phyloP scores from a whole-genome alignment of 2,329 filamentous ascomycete species.

The Paracamarosporium sp. region DNA sequence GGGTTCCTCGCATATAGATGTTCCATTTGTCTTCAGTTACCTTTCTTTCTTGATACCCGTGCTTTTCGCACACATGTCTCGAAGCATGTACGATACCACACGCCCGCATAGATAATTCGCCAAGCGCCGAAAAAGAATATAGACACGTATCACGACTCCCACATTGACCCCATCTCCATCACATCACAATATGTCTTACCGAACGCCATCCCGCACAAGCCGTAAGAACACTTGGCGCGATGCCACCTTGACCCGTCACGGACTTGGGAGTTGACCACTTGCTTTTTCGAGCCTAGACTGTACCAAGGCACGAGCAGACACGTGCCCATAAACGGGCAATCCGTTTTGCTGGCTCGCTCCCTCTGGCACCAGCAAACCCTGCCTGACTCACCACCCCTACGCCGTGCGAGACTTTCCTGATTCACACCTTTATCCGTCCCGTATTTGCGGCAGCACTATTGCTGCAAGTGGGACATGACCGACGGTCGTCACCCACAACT shows the following conservation, averaged over 20 bases:
- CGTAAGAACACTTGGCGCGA: not conserved
- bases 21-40: constrained; percentile 3
- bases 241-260: not conserved
- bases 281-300: not conserved
- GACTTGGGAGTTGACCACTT: not conserved
- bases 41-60: constrained; percentile 21
- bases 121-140: constrained; percentile 8
- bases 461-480: not conserved
- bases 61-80: constrained; percentile 15
- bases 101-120: not conserved
- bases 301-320: not conserved
- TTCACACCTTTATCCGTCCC: constrained; percentile 6
- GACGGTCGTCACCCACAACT: not conserved
- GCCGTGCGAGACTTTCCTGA: constrained; percentile 1
- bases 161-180: not conserved
- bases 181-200: not conserved
- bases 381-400: not conserved
- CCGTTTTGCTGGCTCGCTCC: constrained; percentile 4
- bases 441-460: not conserved
- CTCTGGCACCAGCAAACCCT: not conserved
- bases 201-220: not conserved
- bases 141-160: constrained; percentile 18
- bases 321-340: not conserved
- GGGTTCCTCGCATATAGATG: constrained; percentile 12
- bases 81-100: constrained; percentile 18